A percentile compares a stretch with the other conserved stretches of the same genome.
These are phyloP conservation scores for Simplicillium sp. DNA, from an alignment of 2,329 filamentous ascomycete species.

Conservation along the genomic window DNA sequence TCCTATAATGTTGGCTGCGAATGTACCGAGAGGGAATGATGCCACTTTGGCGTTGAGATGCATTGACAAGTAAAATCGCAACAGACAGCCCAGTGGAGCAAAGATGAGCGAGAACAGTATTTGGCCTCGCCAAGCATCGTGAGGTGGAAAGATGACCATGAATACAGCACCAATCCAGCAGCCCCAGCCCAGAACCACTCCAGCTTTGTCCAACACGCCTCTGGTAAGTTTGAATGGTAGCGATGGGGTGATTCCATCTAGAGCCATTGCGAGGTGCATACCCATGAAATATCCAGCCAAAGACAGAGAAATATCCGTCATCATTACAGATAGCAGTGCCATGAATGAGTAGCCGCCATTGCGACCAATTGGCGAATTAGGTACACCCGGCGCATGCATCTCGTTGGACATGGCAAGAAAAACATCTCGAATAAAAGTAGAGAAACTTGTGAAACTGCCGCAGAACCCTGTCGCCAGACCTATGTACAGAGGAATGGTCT, in stretches of 20 bases:
- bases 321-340: constrained; percentile 66
- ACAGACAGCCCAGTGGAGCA: constrained; percentile 68
- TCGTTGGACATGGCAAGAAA: constrained; percentile 76
- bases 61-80: constrained; percentile 64
- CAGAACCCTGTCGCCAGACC: constrained; percentile 82
- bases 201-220: constrained; percentile 51
- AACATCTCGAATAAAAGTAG: constrained; percentile 69
- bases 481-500: constrained; percentile 81
- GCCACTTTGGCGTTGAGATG: constrained; percentile 58
- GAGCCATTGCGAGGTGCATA: constrained; percentile 60
- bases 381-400: constrained; percentile 32
- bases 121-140: constrained; percentile 65
- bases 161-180: constrained; percentile 72
- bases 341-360: constrained; percentile 75
- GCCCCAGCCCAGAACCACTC: constrained; percentile 57
- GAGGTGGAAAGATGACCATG: constrained; percentile 62
- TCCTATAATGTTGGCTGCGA: constrained; percentile 70
- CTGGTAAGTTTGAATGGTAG: constrained; percentile 49
- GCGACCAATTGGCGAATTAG: constrained; percentile 32
- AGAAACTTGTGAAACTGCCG: constrained; percentile 85
- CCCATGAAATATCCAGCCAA: constrained; percentile 62
- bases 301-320: constrained; percentile 62
- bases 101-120: constrained; percentile 73
- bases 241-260: constrained; percentile 49
- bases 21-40: constrained; percentile 78